These are phyloP conservation scores for Rossbeevera mucosa DNA, from an alignment of 768 basidiomycete species.

Conservation along the genomic window DNA sequence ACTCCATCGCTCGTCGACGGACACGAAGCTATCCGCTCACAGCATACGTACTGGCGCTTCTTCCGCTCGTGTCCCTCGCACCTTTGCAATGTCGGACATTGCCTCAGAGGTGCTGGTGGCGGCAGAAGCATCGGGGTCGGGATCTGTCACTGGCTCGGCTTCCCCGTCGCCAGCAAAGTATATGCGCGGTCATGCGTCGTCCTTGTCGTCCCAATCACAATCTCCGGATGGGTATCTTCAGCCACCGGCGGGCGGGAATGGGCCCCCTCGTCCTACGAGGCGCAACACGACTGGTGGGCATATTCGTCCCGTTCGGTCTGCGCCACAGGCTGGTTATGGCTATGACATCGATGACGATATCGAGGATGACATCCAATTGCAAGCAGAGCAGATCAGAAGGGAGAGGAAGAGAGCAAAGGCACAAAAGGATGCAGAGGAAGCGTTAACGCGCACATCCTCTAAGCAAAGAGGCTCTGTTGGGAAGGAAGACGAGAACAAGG, in stretches of 20 bases:
- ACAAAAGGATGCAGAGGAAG: constrained; percentile 59
- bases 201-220: constrained; percentile 24
- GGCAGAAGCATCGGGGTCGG: constrained; percentile 14
- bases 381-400: constrained; percentile 80
- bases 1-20: constrained; percentile 47
- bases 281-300: constrained; percentile 69
- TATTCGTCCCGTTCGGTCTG: constrained; percentile 27
- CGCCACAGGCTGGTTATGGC: constrained; percentile 33
- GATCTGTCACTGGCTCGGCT: constrained; percentile 13
- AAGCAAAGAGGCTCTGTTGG: constrained; percentile 20
- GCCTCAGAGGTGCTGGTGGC: constrained; percentile 15
- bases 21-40: constrained; percentile 39
- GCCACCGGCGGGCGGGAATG: constrained; percentile 34
- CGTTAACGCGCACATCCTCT: constrained; percentile 37
- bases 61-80: constrained; percentile 16
- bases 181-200: constrained; percentile 16
- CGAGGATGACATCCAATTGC: constrained; percentile 69
- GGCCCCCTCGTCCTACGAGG: constrained; percentile 43
- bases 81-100: constrained; percentile 12
- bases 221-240: constrained; percentile 49
- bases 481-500: constrained; percentile 45
- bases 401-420: constrained; percentile 76
- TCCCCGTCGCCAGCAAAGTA: constrained; percentile 23
- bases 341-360: constrained; percentile 37
- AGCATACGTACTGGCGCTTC: constrained; percentile 21